A percentile compares a stretch with the other conserved stretches of the same genome.
These are phyloP conservation scores for Retiboletus flavoniger DNA, from an alignment of 1,284 basidiomycete genomes.

Conservation along the genomic window DNA sequence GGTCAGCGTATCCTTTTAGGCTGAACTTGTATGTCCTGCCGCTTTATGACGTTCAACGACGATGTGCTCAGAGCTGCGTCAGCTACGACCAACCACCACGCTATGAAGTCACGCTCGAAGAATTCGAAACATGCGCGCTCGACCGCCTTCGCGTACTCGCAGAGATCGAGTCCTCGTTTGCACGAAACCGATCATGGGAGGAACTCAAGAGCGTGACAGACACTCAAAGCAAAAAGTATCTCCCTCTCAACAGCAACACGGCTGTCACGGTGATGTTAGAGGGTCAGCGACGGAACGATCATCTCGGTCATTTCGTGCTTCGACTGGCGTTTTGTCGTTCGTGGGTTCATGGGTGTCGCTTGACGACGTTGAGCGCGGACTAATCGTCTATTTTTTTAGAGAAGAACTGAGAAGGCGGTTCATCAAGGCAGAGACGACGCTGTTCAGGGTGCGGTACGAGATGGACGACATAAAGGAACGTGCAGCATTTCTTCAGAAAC, in stretches of 20 bases:
- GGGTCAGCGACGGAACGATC: conserved; percentile 79
- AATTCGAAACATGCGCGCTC: conserved; percentile 93
- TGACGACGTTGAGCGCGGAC: not conserved
- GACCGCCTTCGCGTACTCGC: conserved; percentile 88
- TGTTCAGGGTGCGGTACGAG: conserved; percentile 88
- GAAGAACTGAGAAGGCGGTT: conserved; percentile 92
- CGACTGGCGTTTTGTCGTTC: conserved; percentile 94
- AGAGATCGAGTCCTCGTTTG: conserved; percentile 91
- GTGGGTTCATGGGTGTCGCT: conserved; percentile 50
- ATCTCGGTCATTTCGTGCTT: conserved; percentile 93
- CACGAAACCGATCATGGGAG: conserved; percentile 78
- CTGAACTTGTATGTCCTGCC: conserved; percentile 73
- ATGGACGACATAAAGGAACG: conserved; percentile 63
- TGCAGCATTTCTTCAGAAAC: conserved; percentile 69
- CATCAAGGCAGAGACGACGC: conserved; percentile 81
- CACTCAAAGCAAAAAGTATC: conserved; percentile 64
- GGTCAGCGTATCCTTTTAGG: conserved; percentile 56
- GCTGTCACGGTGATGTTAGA: conserved; percentile 52
- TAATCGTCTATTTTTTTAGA: conserved; percentile 40
- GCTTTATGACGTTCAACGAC: not conserved
- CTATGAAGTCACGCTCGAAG: conserved; percentile 92
- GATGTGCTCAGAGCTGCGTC: conserved; percentile 7
- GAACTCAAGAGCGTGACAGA: conserved; percentile 69
- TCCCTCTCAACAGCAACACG: conserved; percentile 68
- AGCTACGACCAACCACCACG: conserved; percentile 88